A percentile compares a stretch with the other conserved stretches of the same genome.
Evolutionary conservation across 2,329 filamentous ascomycete genomes (phyloP).

Genomic region (Celoporthe dispersa): DNA sequence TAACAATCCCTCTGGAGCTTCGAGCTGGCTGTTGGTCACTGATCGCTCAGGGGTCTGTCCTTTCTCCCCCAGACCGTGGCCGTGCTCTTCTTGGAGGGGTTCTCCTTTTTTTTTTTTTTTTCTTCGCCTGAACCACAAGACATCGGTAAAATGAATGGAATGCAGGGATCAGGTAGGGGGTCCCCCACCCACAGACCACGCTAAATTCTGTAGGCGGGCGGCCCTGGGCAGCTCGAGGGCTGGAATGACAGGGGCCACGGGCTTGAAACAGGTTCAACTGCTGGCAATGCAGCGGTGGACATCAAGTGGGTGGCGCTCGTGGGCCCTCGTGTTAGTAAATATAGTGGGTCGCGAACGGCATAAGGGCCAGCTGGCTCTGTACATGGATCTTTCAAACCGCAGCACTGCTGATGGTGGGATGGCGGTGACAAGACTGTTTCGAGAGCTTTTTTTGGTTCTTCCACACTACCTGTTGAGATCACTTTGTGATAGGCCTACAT

Average conservation of each 20-base stretch:
- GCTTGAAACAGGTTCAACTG: slow-evolving; percentile 21
- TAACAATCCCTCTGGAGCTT: slow-evolving; percentile 19
- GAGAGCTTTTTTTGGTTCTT: slow-evolving; percentile 1
- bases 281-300: slow-evolving; percentile 19
- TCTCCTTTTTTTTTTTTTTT: slow-evolving; percentile 19
- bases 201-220: neutral
- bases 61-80: slow-evolving; percentile 24
- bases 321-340: slow-evolving; percentile 21
- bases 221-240: slow-evolving; percentile 12
- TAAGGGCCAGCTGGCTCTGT: slow-evolving; percentile 12
- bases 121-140: slow-evolving; percentile 1
- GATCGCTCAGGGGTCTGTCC: slow-evolving; percentile 21
- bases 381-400: slow-evolving; percentile 13
- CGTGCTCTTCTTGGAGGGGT: slow-evolving; percentile 13
- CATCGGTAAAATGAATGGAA: slow-evolving; percentile 12
- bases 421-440: slow-evolving; percentile 4
- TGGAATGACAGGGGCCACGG: slow-evolving; percentile 17
- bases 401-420: neutral
- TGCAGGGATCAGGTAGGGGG: slow-evolving; percentile 8
- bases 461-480: neutral
- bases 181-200: slow-evolving; percentile 17
- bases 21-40: slow-evolving; percentile 21
- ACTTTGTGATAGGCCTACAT: neutral
- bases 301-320: slow-evolving; percentile 17
- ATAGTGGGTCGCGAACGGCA: slow-evolving; percentile 12